Evolutionary conservation across 2,329 filamentous ascomycete species (phyloP), one percentile per base, ranked within the genome.

Genomic region (Alternaria ventricosa): DNA sequence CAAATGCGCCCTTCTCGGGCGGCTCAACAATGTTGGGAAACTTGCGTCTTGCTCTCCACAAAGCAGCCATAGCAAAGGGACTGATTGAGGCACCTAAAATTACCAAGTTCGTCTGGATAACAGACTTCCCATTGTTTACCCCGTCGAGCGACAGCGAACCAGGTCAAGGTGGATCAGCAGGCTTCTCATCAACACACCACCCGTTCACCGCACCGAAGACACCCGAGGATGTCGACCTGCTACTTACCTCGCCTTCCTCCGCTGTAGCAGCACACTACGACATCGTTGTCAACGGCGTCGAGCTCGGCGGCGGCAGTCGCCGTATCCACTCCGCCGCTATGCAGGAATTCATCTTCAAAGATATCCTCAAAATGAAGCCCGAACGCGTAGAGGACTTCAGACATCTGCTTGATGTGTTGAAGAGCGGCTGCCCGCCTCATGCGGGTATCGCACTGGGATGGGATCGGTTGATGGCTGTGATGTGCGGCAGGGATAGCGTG

Each of bases 361-460:
- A 97, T 64, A 89, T 98, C 6, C 85, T 99, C 12, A 87, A 92
- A 69, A 94, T 97, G 90, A 86, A 84, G 10, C 83, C 89, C 6
- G 84, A 88, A 61, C 87, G 92, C 3, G 82, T 97, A n/a, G 84
- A 85, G 9, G 92, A 96, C 68, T 99, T 99, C 78, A 83, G 88
- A 2, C 96, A 98, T 79, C 82, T 99, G 2, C 86, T 99, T 2
- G 88, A 92, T 68, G 94, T 94, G 0, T 84, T 99, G 8, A 84
- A 88, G 8, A 89, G 92, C 0, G 96, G 95, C 0, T 98, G 96
- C 82, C 96, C 96, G 12, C 96, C 96, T 0, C 96, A 99, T 77
- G 94, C 96, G 0, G 96, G 96, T 0, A 91, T 99, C 67, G 96
- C 96, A 0, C 83, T 99, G 15, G 96, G 96, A 0, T 97, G 97